phyloP scores from a whole-genome alignment of 257 asterid genomes.

The Gentiana macrophylla region DNA sequence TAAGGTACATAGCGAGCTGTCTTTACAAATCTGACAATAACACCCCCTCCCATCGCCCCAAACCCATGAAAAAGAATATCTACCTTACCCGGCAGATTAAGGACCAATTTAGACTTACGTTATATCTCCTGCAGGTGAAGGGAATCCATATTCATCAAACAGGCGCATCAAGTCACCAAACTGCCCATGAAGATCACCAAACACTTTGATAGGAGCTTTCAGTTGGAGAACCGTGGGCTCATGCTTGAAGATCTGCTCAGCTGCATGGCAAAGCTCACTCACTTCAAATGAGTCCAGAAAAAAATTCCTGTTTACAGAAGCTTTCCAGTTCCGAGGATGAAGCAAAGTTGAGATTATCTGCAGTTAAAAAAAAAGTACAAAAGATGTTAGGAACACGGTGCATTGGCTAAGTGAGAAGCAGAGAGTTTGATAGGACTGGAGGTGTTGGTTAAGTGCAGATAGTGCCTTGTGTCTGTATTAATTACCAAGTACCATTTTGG shows the following conservation, averaged over 20 bases:
- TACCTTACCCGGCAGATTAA: background rate
- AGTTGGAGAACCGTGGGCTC: constrained; percentile 96
- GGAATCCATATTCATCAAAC: constrained; percentile 99
- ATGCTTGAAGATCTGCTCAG: constrained; percentile 97
- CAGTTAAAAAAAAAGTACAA: constrained; percentile 5
- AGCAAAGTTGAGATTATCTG: constrained; percentile 90
- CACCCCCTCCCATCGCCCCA: too few relatives aligned
- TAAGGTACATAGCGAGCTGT: background rate
- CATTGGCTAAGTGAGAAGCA: too few relatives aligned
- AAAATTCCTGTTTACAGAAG: constrained; percentile 84
- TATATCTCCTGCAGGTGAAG: constrained; percentile 97
- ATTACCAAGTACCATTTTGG: too few relatives aligned
- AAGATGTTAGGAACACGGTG: too few relatives aligned
- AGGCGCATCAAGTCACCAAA: constrained; percentile 97
- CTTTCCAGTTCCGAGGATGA: constrained; percentile 94
- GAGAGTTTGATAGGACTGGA: too few relatives aligned
- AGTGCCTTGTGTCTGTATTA: too few relatives aligned
- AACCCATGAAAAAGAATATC: background rate
- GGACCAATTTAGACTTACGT: constrained; percentile 49
- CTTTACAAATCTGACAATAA: too few relatives aligned
- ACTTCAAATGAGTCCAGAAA: constrained; percentile 95
- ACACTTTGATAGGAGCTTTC: constrained; percentile 95
- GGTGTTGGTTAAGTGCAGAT: too few relatives aligned
- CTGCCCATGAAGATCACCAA: constrained; percentile 99
- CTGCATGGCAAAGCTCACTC: constrained; percentile 96